phyloP scores from a whole-genome alignment of 176 grass and related monocot species.

The Hordeum marinum region DNA sequence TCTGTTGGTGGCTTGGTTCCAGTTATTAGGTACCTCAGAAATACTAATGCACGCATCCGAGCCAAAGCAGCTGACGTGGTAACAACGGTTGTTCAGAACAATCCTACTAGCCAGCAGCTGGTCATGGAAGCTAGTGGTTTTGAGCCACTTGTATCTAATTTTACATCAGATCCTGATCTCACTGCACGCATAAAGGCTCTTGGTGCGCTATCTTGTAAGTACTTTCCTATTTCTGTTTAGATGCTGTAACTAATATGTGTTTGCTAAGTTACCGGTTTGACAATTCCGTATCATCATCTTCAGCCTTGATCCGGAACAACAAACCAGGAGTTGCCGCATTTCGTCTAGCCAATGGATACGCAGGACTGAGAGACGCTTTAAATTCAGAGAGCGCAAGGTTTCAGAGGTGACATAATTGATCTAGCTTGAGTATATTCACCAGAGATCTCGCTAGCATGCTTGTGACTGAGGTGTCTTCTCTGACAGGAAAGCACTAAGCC shows the following conservation, averaged over 20 bases:
- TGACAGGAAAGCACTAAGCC: constrained; percentile 79
- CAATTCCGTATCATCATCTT: constrained; percentile 21
- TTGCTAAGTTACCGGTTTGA: constrained; percentile 16
- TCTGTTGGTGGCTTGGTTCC: constrained; percentile 93
- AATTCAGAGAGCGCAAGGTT: constrained; percentile 65
- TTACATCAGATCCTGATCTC: constrained; percentile 75
- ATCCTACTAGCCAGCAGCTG: constrained; percentile 83
- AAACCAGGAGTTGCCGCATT: constrained; percentile 70
- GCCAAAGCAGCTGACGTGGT: constrained; percentile 90
- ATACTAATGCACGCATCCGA: constrained; percentile 69
- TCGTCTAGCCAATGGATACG: constrained; percentile 72
- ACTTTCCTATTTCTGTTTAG: not conserved
- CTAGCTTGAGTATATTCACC: not conserved
- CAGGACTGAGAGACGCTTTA: constrained; percentile 75
- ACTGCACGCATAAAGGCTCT: constrained; percentile 87
- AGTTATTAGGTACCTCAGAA: constrained; percentile 72
- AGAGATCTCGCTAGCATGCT: not conserved
- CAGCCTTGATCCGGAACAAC: constrained; percentile 88
- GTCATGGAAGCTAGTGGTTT: constrained; percentile 95
- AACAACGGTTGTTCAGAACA: constrained; percentile 92
- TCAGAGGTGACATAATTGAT: constrained; percentile 51
- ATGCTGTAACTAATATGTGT: not conserved
- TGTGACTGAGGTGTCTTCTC: constrained; percentile 7
- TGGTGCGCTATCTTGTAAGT: constrained; percentile 87
- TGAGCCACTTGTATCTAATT: constrained; percentile 82